These are phyloP conservation scores for Platanus orientalis DNA, from an alignment of 164 flowering plant species.

Conservation along the genomic window DNA sequence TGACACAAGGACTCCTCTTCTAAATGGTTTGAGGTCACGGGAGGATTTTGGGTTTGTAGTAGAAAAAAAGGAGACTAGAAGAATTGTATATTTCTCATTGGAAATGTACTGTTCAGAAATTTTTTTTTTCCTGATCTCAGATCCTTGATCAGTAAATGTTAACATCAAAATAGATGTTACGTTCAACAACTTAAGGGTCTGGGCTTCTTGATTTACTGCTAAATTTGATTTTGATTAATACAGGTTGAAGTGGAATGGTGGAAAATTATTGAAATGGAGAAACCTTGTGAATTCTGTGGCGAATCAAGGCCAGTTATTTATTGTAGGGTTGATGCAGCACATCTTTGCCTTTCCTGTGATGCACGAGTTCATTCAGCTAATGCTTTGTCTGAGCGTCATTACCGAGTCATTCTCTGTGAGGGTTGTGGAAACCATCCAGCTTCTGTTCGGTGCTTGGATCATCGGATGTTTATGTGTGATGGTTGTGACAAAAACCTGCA, in stretches of 20 bases:
- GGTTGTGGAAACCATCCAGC: conserved; percentile 43
- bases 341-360: conserved; percentile 73
- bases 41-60: too few species aligned
- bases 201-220: neutral
- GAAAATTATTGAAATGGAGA: conserved; percentile 42
- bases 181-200: neutral
- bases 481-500: conserved; percentile 51
- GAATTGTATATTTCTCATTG: neutral
- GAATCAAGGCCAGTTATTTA: conserved; percentile 49
- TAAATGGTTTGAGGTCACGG: too few species aligned
- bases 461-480: conserved; percentile 48
- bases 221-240: neutral
- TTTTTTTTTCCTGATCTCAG: neutral
- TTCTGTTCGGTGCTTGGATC: conserved; percentile 47
- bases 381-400: conserved; percentile 52
- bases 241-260: neutral
- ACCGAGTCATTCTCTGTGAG: conserved; percentile 57
- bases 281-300: conserved; percentile 64
- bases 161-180: neutral
- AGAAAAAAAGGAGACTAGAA: neutral
- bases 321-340: conserved; percentile 68
- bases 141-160: neutral
- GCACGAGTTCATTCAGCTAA: conserved; percentile 73
- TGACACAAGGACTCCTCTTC: too few species aligned
- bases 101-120: neutral